phyloP scores from a whole-genome alignment of 805 yeast species.

The Candida lessepsii region DNA sequence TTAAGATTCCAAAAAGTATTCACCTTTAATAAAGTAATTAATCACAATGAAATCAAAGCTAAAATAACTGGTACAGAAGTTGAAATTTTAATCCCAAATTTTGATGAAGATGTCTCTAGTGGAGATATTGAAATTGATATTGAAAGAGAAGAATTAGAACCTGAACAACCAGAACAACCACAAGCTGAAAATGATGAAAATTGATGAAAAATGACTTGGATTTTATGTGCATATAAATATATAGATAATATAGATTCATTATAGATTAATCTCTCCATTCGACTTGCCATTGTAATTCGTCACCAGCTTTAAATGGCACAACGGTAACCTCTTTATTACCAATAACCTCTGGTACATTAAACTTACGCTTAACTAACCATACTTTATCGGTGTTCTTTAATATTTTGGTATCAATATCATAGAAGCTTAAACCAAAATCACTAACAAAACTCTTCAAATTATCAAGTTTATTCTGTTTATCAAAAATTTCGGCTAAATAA shows the following conservation, averaged over 20 bases:
- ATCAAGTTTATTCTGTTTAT: conserved; percentile 58
- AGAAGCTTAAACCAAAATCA: conserved; percentile 70
- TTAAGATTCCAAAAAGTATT: conserved; percentile 43
- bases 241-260: conserved; percentile 5
- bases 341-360: conserved; percentile 58
- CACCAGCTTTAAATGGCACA: conserved; percentile 87
- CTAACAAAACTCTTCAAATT: conserved; percentile 73
- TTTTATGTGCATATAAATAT: conserved; percentile 6
- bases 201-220: background rate
- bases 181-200: conserved; percentile 1
- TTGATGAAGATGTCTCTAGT: conserved; percentile 21
- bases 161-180: background rate
- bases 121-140: conserved; percentile 25
- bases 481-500: conserved; percentile 86
- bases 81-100: conserved; percentile 41
- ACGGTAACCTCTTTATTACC: conserved; percentile 44
- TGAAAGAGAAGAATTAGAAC: conserved; percentile 11
- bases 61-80: conserved; percentile 39
- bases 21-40: conserved; percentile 39
- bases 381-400: conserved; percentile 42
- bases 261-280: conserved; percentile 55
- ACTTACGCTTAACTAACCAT: conserved; percentile 53
- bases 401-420: conserved; percentile 48
- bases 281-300: conserved; percentile 64
- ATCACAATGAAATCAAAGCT: conserved; percentile 38